Evolutionary conservation across 176 grass and related monocot genomes (phyloP).

Genomic region (Luzula sylvatica): DNA sequence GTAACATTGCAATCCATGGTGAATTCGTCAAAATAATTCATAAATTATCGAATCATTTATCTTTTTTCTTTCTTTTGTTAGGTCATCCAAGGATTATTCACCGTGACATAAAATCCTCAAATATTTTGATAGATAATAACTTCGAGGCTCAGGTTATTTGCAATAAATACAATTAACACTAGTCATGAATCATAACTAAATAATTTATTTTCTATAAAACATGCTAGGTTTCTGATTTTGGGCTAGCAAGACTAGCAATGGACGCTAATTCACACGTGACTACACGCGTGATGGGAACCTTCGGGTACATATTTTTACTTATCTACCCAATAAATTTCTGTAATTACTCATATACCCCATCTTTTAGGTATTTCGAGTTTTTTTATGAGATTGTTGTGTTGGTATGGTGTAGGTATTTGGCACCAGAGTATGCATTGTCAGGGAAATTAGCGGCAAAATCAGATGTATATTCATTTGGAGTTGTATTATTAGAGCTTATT

Average conservation of each 20-base stretch:
- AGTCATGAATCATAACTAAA: conserved; percentile 14
- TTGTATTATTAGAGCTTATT: conserved; percentile 98
- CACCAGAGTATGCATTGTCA: conserved; percentile 90
- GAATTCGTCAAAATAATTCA: too few relatives aligned
- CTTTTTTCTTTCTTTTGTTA: conserved; percentile 26
- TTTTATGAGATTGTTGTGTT: too few relatives aligned
- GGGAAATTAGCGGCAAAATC: conserved; percentile 93
- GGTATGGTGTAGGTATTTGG: conserved; percentile 57
- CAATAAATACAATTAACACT: not conserved
- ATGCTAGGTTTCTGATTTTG: conserved; percentile 95
- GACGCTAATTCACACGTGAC: conserved; percentile 85
- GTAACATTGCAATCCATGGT: too few relatives aligned
- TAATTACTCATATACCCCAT: not conserved
- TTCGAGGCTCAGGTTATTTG: conserved; percentile 79
- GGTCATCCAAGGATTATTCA: conserved; percentile 98
- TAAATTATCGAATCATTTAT: conserved; percentile 22
- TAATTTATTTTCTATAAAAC: conserved; percentile 3
- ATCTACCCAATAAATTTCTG: not conserved
- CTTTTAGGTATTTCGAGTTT: too few relatives aligned
- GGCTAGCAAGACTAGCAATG: conserved; percentile 84
- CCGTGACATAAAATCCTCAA: conserved; percentile 98
- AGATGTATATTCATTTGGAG: conserved; percentile 98
- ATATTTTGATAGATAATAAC: conserved; percentile 95
- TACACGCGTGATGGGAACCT: conserved; percentile 96
- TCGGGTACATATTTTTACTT: conserved; percentile 46